phyloP scores from a whole-genome alignment of 495 filamentous ascomycete species.

The Niebla homalea region DNA sequence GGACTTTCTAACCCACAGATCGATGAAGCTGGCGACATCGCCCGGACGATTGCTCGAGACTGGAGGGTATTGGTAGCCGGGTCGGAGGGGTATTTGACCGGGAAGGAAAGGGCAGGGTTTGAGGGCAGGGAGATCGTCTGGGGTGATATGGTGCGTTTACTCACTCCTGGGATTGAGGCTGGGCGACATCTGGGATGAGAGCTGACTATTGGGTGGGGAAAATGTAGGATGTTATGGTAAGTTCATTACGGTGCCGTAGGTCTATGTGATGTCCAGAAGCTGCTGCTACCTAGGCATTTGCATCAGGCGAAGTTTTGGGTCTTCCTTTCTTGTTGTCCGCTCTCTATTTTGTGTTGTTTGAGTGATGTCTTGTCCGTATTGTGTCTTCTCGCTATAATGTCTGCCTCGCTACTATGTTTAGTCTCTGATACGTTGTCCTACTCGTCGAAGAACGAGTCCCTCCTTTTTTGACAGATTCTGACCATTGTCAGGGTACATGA shows the following conservation, averaged over 20 bases:
- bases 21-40: slow-evolving; percentile 43
- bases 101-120: slow-evolving; percentile 48
- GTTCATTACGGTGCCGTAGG: slow-evolving; percentile 3
- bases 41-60: slow-evolving; percentile 49
- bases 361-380: no score
- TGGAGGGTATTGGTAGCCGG: slow-evolving; percentile 71
- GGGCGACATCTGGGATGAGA: background rate
- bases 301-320: no score
- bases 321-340: no score
- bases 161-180: background rate
- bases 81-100: slow-evolving; percentile 69
- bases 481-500: background rate
- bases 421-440: no score
- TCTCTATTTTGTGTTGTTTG: no score
- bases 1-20: slow-evolving; percentile 52
- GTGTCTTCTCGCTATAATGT: no score
- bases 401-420: no score
- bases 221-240: slow-evolving; percentile 45
- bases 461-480: background rate
- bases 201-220: slow-evolving; percentile 5
- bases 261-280: background rate
- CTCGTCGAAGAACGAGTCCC: no score
- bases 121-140: slow-evolving; percentile 65
- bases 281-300: no score
- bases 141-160: slow-evolving; percentile 68